Conservation (phyloP, 306 rosid species). For the Boehmeria nivea region DNA sequence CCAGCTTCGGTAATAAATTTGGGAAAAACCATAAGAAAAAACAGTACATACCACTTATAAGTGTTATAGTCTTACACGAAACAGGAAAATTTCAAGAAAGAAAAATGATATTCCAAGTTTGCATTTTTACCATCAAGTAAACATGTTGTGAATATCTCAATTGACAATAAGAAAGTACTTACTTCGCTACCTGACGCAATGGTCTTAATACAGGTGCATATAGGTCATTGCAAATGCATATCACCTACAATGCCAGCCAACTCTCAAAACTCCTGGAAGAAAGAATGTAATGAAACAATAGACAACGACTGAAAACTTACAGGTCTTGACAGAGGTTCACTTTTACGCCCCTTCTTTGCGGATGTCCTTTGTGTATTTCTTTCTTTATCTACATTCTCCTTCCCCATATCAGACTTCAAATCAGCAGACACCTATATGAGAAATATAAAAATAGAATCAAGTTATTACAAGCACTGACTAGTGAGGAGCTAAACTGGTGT, state of each 20-base stretch:
- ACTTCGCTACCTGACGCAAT: slow-evolving; percentile 86
- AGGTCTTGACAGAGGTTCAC: slow-evolving; percentile 62
- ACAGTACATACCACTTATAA: too few relatives aligned
- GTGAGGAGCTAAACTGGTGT: too few relatives aligned
- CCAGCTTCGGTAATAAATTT: too few relatives aligned
- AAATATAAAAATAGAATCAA: slow-evolving; percentile 13
- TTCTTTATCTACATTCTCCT: slow-evolving; percentile 51
- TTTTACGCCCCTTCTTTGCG: slow-evolving; percentile 55
- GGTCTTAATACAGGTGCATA: slow-evolving; percentile 92
- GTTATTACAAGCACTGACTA: background rate
- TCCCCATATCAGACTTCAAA: slow-evolving; percentile 53
- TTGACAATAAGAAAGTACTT: slow-evolving; percentile 38
- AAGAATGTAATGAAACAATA: slow-evolving; percentile 17
- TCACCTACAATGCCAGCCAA: slow-evolving; percentile 51
- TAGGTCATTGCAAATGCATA: slow-evolving; percentile 95
- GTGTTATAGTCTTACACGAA: too few relatives aligned
- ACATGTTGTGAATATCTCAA: too few relatives aligned
- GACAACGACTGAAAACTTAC: slow-evolving; percentile 55
- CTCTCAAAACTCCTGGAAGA: slow-evolving; percentile 14
- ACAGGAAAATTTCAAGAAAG: too few relatives aligned
- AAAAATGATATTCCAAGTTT: too few relatives aligned
- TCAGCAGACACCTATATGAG: slow-evolving; percentile 56
- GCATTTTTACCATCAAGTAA: too few relatives aligned
- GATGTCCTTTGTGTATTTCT: slow-evolving; percentile 43
- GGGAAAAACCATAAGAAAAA: too few relatives aligned